Conservation (phyloP, 1,139 yeast genomes). For the Sugiyamaella sp. region DNA sequence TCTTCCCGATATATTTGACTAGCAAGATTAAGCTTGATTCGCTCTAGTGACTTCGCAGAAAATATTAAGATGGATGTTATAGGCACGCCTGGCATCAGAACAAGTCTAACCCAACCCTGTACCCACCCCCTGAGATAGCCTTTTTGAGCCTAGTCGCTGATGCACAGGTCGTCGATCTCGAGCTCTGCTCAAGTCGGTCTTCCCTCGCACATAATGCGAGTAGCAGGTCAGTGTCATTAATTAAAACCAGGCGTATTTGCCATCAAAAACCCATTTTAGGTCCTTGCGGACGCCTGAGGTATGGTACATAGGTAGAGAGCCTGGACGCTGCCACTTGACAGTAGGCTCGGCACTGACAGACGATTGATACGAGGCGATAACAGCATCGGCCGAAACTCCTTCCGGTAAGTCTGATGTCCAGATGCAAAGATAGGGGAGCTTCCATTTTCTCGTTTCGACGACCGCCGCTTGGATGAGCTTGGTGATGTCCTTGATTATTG, state of each 20-base stretch:
- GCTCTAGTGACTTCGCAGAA: too few species aligned
- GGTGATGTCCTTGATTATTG: constrained; percentile 23
- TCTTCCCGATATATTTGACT: too few species aligned
- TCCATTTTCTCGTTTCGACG: constrained; percentile 35
- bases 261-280: constrained; percentile 36
- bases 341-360: constrained; percentile 11
- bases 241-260: constrained; percentile 41
- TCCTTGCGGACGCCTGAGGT: constrained; percentile 21
- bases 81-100: too few species aligned
- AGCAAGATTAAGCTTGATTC: too few species aligned
- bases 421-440: constrained; percentile 27
- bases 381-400: constrained; percentile 25
- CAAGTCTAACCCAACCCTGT: too few species aligned
- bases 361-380: constrained; percentile 17
- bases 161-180: too few species aligned
- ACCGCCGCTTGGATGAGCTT: constrained; percentile 35
- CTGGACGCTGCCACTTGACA: constrained; percentile 19
- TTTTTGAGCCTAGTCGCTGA: too few species aligned
- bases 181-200: too few species aligned
- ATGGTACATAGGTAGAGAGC: constrained; percentile 39
- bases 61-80: too few species aligned
- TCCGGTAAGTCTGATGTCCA: constrained; percentile 39
- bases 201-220: too few species aligned
- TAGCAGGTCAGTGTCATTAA: neutral
- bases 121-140: too few species aligned